Evolutionary conservation across 2,329 filamentous ascomycete genomes (phyloP), one percentile per base, ranked within the genome.

Genomic region (Anisogramma anomala): DNA sequence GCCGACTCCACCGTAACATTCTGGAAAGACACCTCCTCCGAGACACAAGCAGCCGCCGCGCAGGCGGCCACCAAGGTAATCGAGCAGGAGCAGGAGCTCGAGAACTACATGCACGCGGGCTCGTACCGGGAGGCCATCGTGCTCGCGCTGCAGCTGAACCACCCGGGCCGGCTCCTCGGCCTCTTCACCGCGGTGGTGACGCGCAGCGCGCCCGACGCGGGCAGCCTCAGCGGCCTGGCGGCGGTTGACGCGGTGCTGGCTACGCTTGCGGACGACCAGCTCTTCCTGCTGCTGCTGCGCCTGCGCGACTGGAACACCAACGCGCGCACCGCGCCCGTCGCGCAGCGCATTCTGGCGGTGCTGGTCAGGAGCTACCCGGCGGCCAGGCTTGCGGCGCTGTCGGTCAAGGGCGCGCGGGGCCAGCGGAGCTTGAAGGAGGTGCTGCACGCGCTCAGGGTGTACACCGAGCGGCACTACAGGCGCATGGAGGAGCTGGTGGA

Each of bases 221-320:
- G 68, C 35, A 83, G 77, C 55, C 57, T 84, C 35, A 76, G 69
- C 1, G 83, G 82, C 1, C 58, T 78, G 13, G 68, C 64, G 42
- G 75, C 78, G 9, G 89, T 96, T 7, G 91, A 96, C 52, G 74
- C 86, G 38, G 88, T 94, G 0, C 68, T 98, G 1, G 75, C 71
- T n/a, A 74, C 67, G 10, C 69, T 98, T 5, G 82, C 81, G 4
- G 81, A 91, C 51, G 82, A 89, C 51, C 89, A 96, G 58, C 73
- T 98, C 11, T 93, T 85, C 61, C 69, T 77, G 6, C 72, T 98
- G 11, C 72, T 98, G 1, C 68, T 89, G 27, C 72, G 91, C 44
- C 63, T 95, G 33, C 74, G 93, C 33, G 91, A 98, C 63, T 98
- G 91, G 91, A 98, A 98, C 58, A 94, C 91, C 4, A 96, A 96